These are phyloP conservation scores for Neurospora tetrasperma DNA, from an alignment of 495 filamentous ascomycete genomes.

Conservation along the genomic window DNA sequence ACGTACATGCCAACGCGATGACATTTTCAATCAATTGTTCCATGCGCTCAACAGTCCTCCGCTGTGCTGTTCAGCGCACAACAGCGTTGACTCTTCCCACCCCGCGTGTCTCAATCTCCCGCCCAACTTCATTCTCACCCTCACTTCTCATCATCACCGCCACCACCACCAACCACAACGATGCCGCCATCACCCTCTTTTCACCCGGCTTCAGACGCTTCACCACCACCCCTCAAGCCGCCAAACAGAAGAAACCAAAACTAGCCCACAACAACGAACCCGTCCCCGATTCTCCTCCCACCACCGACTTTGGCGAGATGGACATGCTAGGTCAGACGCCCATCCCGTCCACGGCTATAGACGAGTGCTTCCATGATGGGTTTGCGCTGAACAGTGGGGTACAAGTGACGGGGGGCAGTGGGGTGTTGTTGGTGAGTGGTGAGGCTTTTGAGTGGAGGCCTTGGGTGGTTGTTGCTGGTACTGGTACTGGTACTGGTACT, in stretches of 20 bases:
- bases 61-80: background rate
- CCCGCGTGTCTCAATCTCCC: background rate
- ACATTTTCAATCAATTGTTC: background rate
- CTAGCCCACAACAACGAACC: slow-evolving; percentile 14
- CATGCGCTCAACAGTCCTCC: background rate
- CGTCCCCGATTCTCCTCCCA: slow-evolving; percentile 14
- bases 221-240: slow-evolving; percentile 4
- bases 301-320: slow-evolving; percentile 65
- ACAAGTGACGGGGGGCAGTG: slow-evolving; percentile 52
- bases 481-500: background rate
- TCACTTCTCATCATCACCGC: background rate
- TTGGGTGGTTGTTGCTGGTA: slow-evolving; percentile 38
- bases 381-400: slow-evolving; percentile 74
- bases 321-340: slow-evolving; percentile 73
- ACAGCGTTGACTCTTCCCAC: background rate
- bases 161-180: background rate
- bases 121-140: background rate
- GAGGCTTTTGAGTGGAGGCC: slow-evolving; percentile 86
- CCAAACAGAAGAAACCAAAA: background rate
- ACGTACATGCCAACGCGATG: background rate
- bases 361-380: slow-evolving; percentile 64
- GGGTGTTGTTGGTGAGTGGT: slow-evolving; percentile 65
- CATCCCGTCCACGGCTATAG: slow-evolving; percentile 69
- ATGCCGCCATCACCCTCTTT: background rate
- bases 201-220: background rate